phyloP scores from a whole-genome alignment of 2,329 filamentous ascomycete genomes.

The Colletotrichum sp. region DNA sequence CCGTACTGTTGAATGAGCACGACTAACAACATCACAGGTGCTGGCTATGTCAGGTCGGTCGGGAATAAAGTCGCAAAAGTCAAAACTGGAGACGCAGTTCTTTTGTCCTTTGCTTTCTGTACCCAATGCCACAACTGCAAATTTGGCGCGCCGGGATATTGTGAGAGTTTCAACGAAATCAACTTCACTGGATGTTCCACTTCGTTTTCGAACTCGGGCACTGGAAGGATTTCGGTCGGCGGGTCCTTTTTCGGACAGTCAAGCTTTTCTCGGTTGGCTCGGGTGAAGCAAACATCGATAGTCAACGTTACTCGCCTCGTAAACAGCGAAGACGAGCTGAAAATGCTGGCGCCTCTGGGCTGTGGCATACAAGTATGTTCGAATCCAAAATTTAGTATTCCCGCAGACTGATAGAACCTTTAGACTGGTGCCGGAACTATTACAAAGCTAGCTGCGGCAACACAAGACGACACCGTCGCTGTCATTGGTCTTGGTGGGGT shows the following conservation, averaged over 20 bases:
- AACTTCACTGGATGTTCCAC: background rate
- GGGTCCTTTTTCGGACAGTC: background rate
- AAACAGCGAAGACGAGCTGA: background rate
- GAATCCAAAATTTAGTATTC: fast-evolving
- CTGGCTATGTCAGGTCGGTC: background rate
- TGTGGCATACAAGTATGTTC: background rate
- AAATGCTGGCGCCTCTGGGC: background rate
- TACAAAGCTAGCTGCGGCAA: background rate
- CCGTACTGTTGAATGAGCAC: background rate
- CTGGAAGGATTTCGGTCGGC: background rate
- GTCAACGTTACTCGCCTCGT: background rate
- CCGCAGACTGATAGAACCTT: fast-evolving
- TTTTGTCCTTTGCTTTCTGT: background rate
- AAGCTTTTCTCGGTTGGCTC: background rate
- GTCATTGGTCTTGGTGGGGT: background rate
- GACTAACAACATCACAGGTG: background rate
- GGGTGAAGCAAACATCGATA: background rate
- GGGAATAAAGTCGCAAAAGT: background rate
- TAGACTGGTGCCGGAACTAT: background rate
- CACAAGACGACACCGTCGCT: background rate
- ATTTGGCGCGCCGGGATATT: background rate
- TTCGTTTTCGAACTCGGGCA: background rate
- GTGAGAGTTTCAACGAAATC: background rate
- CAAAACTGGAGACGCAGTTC: background rate
- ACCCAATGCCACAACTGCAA: background rate